Base-by-base conservation (phyloP, 345 rosid genomes). In the Pistacia atlantica region DNA sequence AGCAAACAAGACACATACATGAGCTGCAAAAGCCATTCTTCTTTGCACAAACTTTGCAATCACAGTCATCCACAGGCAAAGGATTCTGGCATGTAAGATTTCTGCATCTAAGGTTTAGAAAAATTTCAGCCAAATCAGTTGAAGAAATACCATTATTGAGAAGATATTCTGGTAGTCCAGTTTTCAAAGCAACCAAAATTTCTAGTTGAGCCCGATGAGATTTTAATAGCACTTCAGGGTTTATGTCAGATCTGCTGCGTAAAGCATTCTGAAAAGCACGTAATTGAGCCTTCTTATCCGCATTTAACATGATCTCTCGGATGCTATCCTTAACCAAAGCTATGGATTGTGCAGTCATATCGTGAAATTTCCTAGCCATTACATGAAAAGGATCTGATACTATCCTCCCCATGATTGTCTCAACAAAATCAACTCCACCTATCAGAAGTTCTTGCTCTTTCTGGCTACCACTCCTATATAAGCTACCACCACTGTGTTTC, bases 1-100 rank as follows among this genome's bases (percentile, higher is more conserved):
- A 90, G 79, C 99, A 96, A 73, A 96, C 85, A 59, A 96, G 97
- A 83, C 99, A 96, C 99, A 93, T 96, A 75, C 99, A 96, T 48
- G 86, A 79, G 77, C 98, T 89, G 85, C 99, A 96, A 85, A 96
- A 96, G 25, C 99, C 99, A 78, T 72, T 91, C 86, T 83, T 93
- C 80, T 87, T 89, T 38, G 78, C 82, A 83, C 99, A 96, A 80
- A 96, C 91, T 83, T 84, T 90, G 89, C 99, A 96, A 78, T 93
- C 93, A 70, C 99, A 96, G 79, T 93, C 97, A 85, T 93, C 98
- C 72, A 92, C 97, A 79, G 97, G 99, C 82, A 96, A 74, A 79
- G 80, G 80, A 82, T 55, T 88, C 59, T 83, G 86, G 60, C 99
- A 96, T 22, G 85, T 77, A 48, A 86, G 88, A 86, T 96, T 96